Evolutionary conservation across 2,329 filamentous ascomycete species (phyloP).

Genomic region (Penicillium sp.): DNA sequence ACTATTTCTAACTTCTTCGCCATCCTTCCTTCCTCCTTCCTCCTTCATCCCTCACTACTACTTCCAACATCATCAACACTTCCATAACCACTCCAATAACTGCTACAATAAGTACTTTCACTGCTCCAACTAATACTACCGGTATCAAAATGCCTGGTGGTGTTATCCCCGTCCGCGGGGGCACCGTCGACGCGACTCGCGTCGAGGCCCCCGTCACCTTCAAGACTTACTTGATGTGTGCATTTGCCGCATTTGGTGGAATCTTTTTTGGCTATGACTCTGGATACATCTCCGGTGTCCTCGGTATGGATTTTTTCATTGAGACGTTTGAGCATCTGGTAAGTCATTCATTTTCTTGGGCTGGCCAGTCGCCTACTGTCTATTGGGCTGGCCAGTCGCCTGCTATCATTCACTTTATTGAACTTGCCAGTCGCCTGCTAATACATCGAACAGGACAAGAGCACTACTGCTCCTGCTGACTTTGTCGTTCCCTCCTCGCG

Average conservation of each 20-base stretch:
- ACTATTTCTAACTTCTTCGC: no score
- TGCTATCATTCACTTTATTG: no score
- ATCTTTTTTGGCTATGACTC: conserved; percentile 59
- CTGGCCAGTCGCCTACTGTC: not conserved
- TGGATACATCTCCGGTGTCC: conserved; percentile 51
- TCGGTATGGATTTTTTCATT: conserved; percentile 50
- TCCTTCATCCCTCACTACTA: no score
- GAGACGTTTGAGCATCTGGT: conserved; percentile 33
- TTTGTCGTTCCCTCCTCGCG: conserved; percentile 46
- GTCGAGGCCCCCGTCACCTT: conserved; percentile 56
- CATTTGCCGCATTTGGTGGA: conserved; percentile 57
- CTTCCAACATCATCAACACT: not conserved
- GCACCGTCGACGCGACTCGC: conserved; percentile 49
- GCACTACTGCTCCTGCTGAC: conserved; percentile 29
- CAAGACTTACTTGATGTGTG: conserved; percentile 58
- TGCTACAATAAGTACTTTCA: not conserved
- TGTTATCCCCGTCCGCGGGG: conserved; percentile 18
- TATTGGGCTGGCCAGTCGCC: no score
- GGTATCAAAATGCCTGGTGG: conserved; percentile 25
- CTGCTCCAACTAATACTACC: not conserved
- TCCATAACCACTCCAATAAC: not conserved
- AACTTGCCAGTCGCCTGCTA: not conserved
- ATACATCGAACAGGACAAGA: conserved; percentile 16
- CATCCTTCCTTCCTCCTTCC: no score
- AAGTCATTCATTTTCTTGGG: conserved; percentile 9